Percentiles rank a stretch among this genome's conserved stretches.
phyloP scores from a whole-genome alignment of 176 grass and related monocot species.

The Echinochloa phyllopogon region DNA sequence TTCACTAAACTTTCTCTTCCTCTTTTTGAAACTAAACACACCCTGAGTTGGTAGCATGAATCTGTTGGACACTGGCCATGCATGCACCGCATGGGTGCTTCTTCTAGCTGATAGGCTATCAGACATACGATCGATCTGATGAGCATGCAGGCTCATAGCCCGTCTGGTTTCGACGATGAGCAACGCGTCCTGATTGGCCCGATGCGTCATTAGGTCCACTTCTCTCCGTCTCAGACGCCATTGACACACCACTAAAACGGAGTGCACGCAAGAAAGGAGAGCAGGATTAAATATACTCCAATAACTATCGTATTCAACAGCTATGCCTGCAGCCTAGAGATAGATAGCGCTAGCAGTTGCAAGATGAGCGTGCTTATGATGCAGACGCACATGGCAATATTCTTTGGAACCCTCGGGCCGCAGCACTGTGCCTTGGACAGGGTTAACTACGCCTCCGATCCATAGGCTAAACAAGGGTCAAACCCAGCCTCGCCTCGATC shows the following conservation, averaged over 20 bases:
- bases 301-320: neutral
- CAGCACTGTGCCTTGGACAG: neutral
- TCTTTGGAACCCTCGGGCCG: conserved; percentile 14
- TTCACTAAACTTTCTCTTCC: too few relatives aligned
- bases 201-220: neutral
- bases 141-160: too few relatives aligned
- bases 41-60: too few relatives aligned
- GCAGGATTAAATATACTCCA: too few relatives aligned
- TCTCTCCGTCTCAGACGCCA: neutral
- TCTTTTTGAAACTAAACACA: too few relatives aligned
- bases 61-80: too few relatives aligned
- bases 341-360: too few relatives aligned
- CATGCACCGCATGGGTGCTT: too few relatives aligned
- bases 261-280: conserved; percentile 13
- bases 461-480: conserved; percentile 58
- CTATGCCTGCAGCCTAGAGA: neutral
- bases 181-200: conserved; percentile 5
- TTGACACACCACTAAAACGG: neutral
- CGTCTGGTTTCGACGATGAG: neutral
- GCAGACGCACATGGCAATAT: conserved; percentile 31
- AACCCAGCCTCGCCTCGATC: conserved; percentile 38
- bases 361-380: neutral
- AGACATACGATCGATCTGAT: too few relatives aligned
- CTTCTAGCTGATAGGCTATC: too few relatives aligned
- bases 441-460: neutral